Conservation (phyloP, 2,329 filamentous ascomycete species). For the Stromatinia cepivora region DNA sequence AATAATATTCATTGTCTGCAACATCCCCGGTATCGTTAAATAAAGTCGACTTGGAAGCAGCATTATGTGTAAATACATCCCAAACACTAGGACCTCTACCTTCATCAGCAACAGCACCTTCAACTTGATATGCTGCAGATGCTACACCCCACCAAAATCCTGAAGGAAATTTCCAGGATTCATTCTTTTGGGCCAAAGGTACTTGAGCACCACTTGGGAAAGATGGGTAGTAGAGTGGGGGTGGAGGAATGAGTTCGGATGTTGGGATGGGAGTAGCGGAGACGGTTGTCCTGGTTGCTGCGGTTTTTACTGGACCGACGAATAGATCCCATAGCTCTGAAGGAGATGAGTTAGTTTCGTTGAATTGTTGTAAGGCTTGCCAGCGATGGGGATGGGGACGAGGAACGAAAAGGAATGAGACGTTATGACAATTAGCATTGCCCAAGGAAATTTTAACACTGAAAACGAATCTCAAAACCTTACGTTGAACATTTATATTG, state of each 20-base stretch:
- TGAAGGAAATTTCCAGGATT: constrained; percentile 36
- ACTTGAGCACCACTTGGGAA: constrained; percentile 29
- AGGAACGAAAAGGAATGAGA: not conserved
- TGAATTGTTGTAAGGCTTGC: constrained; percentile 12
- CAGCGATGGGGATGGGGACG: constrained; percentile 15
- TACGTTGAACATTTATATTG: constrained; percentile 28
- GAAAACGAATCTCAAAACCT: not conserved
- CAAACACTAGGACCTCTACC: constrained; percentile 47
- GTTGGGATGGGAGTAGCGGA: constrained; percentile 34
- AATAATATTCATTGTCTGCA: constrained; percentile 45
- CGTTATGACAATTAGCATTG: not conserved
- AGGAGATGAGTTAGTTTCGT: not conserved
- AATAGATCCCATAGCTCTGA: constrained; percentile 33
- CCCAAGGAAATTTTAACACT: not conserved
- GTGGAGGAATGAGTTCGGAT: constrained; percentile 33
- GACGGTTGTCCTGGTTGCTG: constrained; percentile 33
- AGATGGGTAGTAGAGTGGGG: constrained; percentile 30
- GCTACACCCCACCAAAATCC: constrained; percentile 53
- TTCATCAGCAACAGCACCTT: constrained; percentile 49
- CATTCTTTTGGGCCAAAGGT: constrained; percentile 28
- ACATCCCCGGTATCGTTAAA: constrained; percentile 49
- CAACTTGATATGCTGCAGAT: constrained; percentile 48
- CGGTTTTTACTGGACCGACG: constrained; percentile 33
- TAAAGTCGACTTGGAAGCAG: constrained; percentile 32
- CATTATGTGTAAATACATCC: constrained; percentile 42